Conservation (phyloP, 75 land plant species). For the Larix kaempferi region DNA sequence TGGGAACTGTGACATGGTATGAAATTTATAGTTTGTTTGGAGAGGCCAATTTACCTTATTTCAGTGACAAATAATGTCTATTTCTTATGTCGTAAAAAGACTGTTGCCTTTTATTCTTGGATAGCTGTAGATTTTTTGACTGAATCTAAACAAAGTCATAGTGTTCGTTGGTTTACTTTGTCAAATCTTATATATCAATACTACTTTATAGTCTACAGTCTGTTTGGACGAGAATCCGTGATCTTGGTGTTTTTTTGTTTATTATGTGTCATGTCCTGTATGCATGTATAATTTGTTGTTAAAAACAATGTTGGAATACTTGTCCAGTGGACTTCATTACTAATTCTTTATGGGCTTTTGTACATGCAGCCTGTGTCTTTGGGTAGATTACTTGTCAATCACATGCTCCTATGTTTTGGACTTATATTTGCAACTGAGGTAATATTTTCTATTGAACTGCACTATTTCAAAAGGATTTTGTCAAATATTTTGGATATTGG, state of each 20-base stretch:
- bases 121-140: neutral
- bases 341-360: conserved; percentile 3
- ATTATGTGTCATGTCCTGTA: neutral
- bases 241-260: neutral
- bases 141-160: neutral
- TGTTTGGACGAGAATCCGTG: neutral
- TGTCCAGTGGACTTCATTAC: neutral
- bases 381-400: conserved; percentile 75
- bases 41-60: neutral
- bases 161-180: neutral
- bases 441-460: conserved; percentile 4
- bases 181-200: neutral
- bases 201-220: neutral
- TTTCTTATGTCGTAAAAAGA: neutral
- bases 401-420: conserved; percentile 94
- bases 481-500: neutral
- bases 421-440: conserved; percentile 87
- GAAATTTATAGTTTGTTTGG: no score
- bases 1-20: no score
- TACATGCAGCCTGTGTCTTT: conserved; percentile 76
- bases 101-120: neutral
- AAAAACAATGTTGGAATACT: neutral
- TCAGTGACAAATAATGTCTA: neutral
- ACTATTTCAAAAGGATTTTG: conserved; percentile 1
- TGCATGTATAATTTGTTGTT: neutral